A percentile compares a stretch with the other conserved stretches of the same genome.
These are phyloP conservation scores for Platanthera guangdongensis DNA, from an alignment of 106 monocot species.

Conservation along the genomic window DNA sequence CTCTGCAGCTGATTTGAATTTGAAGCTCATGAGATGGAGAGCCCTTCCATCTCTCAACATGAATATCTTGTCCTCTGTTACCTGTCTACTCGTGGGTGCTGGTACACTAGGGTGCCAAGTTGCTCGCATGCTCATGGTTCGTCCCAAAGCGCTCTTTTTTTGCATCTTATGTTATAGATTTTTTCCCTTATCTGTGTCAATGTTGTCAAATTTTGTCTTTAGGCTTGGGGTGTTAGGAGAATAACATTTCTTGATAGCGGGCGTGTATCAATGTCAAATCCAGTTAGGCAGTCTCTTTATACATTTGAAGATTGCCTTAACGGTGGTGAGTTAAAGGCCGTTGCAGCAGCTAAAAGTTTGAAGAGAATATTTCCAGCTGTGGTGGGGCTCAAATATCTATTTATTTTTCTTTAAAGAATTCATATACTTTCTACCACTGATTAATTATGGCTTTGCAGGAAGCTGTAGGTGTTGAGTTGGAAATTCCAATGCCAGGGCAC, in stretches of 20 bases:
- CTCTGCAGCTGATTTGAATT: constrained; percentile 87
- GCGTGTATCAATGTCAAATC: constrained; percentile 87
- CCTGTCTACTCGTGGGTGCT: constrained; percentile 82
- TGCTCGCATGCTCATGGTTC: constrained; percentile 93
- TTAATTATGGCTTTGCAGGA: constrained; percentile 34
- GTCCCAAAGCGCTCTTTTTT: constrained; percentile 10
- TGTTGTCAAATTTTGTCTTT: constrained; percentile 13
- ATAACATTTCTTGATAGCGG: constrained; percentile 86
- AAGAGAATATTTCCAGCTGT: constrained; percentile 72
- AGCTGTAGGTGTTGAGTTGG: constrained; percentile 60
- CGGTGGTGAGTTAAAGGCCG: constrained; percentile 74
- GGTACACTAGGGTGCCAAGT: constrained; percentile 99
- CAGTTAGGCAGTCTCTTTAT: constrained; percentile 85
- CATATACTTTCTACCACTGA: constrained; percentile 4
- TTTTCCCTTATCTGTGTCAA: not conserved
- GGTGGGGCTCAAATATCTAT: constrained; percentile 26
- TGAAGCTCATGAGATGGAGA: constrained; percentile 98
- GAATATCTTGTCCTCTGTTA: constrained; percentile 36
- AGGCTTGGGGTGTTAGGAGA: constrained; percentile 96
- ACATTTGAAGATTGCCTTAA: constrained; percentile 72
- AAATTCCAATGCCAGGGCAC: constrained; percentile 98
- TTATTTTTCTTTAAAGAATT: constrained; percentile 2
- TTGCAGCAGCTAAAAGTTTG: constrained; percentile 64
- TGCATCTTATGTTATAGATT: not conserved
- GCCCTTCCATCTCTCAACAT: constrained; percentile 62